Percentiles rank a stretch among this genome's conserved stretches.
These are phyloP conservation scores for Rhizophora mangle DNA, from an alignment of 345 rosid genomes.

Conservation along the genomic window DNA sequence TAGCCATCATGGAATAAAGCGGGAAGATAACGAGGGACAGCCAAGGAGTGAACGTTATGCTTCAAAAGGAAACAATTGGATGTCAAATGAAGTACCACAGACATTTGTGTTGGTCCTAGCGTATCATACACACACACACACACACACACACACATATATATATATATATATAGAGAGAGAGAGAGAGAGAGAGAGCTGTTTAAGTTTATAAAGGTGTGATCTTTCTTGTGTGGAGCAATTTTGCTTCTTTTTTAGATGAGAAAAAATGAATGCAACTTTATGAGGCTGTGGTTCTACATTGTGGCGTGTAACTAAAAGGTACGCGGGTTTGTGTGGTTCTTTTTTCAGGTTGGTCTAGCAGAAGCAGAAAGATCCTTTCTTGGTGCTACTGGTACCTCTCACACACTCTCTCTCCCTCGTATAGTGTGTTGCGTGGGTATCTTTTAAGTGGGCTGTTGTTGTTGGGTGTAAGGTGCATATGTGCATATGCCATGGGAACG, in stretches of 20 bases:
- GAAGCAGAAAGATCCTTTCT: conserved; percentile 44
- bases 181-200: background rate
- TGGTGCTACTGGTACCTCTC: conserved; percentile 37
- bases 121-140: background rate
- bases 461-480: background rate
- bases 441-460: conserved; percentile 8
- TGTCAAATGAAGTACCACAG: conserved; percentile 14
- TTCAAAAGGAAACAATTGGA: conserved; percentile 12
- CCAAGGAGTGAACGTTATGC: conserved; percentile 23
- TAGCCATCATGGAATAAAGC: conserved; percentile 37
- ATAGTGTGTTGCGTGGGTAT: conserved; percentile 1
- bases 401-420: background rate
- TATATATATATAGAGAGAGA: background rate
- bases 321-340: conserved; percentile 58
- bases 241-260: conserved; percentile 9
- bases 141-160: too few species aligned
- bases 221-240: conserved; percentile 30
- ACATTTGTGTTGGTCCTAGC: background rate
- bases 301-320: conserved; percentile 20
- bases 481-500: conserved; percentile 2
- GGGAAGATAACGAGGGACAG: conserved; percentile 35
- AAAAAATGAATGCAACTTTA: conserved; percentile 31
- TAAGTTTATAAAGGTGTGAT: conserved; percentile 8
- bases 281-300: conserved; percentile 50
- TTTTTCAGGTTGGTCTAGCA: conserved; percentile 49